Conservation (phyloP, 495 filamentous ascomycete species). For the Neurospora tetrasperma region DNA sequence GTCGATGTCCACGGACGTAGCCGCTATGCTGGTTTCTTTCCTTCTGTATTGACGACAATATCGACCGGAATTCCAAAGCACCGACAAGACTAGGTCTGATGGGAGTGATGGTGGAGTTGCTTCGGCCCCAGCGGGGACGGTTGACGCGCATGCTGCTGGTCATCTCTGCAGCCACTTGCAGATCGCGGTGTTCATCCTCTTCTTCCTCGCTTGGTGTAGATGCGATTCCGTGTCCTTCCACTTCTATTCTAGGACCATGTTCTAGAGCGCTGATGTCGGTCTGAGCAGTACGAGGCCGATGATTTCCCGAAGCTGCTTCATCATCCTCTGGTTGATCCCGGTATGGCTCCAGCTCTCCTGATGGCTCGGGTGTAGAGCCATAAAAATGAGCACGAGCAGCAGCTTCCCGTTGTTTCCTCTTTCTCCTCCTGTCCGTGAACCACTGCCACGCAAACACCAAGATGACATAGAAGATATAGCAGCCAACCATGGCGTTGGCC, state of each 20-base stretch:
- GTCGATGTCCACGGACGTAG: slow-evolving; percentile 54
- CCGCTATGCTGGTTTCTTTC: slow-evolving; percentile 57
- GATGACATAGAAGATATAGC: slow-evolving; percentile 84
- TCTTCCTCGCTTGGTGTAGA: slow-evolving; percentile 55
- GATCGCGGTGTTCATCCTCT: slow-evolving; percentile 56
- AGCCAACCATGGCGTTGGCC: slow-evolving; percentile 77
- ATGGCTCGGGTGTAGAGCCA: slow-evolving; percentile 35
- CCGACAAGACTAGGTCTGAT: slow-evolving; percentile 91
- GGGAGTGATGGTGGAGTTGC: slow-evolving; percentile 61
- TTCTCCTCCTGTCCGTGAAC: slow-evolving; percentile 53
- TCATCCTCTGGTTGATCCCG: slow-evolving; percentile 54
- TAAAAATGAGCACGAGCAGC: slow-evolving; percentile 66
- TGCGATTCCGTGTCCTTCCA: slow-evolving; percentile 36
- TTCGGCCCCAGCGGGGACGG: slow-evolving; percentile 56
- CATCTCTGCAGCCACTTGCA: slow-evolving; percentile 70
- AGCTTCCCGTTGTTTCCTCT: slow-evolving; percentile 50
- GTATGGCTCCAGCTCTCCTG: slow-evolving; percentile 55
- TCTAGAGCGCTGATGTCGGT: slow-evolving; percentile 66
- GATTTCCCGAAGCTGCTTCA: slow-evolving; percentile 37
- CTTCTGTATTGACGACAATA: slow-evolving; percentile 71
- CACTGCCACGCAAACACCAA: slow-evolving; percentile 92
- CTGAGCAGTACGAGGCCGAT: not conserved
- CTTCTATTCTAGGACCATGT: slow-evolving; percentile 39
- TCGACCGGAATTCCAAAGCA: slow-evolving; percentile 84
- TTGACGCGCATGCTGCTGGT: slow-evolving; percentile 86